Percentiles rank a stretch among this genome's conserved stretches.
These are phyloP conservation scores for Cyanidioschyzon merolae DNA, from an alignment of 23 red algal species.

Conservation along the genomic window DNA sequence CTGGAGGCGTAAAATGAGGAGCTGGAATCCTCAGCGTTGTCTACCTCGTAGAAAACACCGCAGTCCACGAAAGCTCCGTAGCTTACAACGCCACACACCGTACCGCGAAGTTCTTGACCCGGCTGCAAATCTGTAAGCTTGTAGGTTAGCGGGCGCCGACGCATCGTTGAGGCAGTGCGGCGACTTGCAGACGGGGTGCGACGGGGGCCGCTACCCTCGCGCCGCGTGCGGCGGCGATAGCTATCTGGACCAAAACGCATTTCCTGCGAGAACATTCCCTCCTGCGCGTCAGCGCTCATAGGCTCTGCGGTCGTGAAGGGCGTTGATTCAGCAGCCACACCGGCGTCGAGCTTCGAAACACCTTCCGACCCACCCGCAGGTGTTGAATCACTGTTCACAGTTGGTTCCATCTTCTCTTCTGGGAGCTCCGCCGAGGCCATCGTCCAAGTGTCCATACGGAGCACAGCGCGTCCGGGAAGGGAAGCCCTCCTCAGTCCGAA, in stretches of 20 bases:
- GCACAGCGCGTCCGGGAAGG: background rate
- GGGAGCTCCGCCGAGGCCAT: background rate
- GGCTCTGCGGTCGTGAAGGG: background rate
- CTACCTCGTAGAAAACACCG: conserved; percentile 19
- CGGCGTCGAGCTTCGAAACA: background rate
- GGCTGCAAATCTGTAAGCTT: conserved; percentile 29
- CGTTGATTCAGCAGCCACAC: background rate
- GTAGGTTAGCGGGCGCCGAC: background rate
- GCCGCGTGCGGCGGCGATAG: background rate
- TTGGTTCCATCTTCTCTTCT: background rate
- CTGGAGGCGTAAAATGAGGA: background rate
- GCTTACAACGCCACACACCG: conserved; percentile 33
- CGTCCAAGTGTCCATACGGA: background rate
- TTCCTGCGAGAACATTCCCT: background rate
- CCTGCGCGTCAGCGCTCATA: background rate
- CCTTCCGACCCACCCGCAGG: too few species aligned
- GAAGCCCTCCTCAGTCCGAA: background rate
- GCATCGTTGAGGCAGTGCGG: background rate
- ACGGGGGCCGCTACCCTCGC: background rate
- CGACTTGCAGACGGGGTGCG: background rate
- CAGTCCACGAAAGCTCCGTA: conserved; percentile 67
- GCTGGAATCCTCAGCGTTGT: background rate
- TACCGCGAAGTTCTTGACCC: conserved; percentile 39
- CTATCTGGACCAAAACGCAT: background rate
- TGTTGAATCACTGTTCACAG: too few species aligned